Conservation (phyloP, 2,329 filamentous ascomycete species). For the Pestalotiopsis sp. region DNA sequence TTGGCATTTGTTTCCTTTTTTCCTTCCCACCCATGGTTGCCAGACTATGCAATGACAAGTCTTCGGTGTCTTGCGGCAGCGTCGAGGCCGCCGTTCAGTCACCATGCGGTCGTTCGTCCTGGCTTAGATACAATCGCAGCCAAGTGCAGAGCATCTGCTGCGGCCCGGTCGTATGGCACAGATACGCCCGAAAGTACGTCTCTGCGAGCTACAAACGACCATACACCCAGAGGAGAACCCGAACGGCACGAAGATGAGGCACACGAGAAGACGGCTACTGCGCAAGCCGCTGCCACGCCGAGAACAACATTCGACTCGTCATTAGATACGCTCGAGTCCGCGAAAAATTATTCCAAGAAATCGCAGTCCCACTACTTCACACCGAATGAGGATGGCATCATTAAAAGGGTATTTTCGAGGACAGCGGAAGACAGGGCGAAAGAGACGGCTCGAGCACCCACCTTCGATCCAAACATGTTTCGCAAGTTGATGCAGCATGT, state of each 20-base stretch:
- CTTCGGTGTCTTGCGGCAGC: background rate
- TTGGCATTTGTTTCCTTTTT: background rate
- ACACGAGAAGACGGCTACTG: background rate
- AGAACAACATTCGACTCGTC: background rate
- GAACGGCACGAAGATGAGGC: background rate
- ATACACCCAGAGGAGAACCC: background rate
- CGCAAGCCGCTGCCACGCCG: background rate
- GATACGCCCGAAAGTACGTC: background rate
- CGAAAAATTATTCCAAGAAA: background rate
- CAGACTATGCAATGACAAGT: background rate
- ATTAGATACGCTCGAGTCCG: background rate
- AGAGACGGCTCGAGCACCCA: background rate
- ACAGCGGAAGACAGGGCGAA: background rate
- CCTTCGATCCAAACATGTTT: background rate
- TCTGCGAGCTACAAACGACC: background rate
- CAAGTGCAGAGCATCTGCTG: background rate
- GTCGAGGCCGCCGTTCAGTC: background rate
- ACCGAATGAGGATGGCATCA: background rate
- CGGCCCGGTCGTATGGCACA: background rate
- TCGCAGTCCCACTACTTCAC: background rate
- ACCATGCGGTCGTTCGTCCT: background rate
- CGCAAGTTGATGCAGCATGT: background rate
- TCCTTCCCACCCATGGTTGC: background rate
- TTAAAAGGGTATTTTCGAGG: background rate
- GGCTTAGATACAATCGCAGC: background rate